These are phyloP conservation scores for Eucalyptus cloeziana DNA, from an alignment of 345 rosid genomes.

Conservation along the genomic window DNA sequence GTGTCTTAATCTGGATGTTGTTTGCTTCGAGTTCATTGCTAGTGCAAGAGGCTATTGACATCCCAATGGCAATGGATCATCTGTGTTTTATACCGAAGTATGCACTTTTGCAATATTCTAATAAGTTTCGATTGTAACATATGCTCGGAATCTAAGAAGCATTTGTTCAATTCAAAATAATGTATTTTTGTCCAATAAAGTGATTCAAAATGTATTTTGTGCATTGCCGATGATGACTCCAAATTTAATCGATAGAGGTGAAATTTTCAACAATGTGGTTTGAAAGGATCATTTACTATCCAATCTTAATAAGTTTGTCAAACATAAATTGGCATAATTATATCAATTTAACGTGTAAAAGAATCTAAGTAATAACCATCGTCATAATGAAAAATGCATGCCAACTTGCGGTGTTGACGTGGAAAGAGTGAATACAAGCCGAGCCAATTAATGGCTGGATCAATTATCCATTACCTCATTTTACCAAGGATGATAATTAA, in stretches of 20 bases:
- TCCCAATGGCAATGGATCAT: not conserved
- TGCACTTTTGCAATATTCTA: not conserved
- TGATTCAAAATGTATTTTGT: not conserved
- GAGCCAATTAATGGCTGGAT: not conserved
- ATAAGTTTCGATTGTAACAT: not conserved
- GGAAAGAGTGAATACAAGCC: not conserved
- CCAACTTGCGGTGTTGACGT: not conserved
- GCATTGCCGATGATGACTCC: not conserved
- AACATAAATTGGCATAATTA: not conserved
- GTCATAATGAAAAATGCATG: not conserved
- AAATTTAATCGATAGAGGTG: not conserved
- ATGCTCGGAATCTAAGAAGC: not conserved
- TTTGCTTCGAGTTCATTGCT: not conserved
- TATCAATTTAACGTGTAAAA: not conserved
- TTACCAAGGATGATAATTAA: not conserved
- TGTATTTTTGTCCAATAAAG: not conserved
- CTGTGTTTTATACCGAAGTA: not conserved
- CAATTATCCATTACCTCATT: not conserved
- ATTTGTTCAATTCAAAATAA: not conserved
- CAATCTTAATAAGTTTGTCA: not conserved
- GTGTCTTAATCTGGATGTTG: not conserved
- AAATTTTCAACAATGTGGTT: not conserved
- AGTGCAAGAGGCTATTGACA: not conserved
- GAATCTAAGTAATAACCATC: not conserved
- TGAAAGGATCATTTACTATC: not conserved